Percentiles rank a stretch among this genome's conserved stretches.
Conservation (phyloP, 768 basidiomycete genomes). For the Zangia roseola region DNA sequence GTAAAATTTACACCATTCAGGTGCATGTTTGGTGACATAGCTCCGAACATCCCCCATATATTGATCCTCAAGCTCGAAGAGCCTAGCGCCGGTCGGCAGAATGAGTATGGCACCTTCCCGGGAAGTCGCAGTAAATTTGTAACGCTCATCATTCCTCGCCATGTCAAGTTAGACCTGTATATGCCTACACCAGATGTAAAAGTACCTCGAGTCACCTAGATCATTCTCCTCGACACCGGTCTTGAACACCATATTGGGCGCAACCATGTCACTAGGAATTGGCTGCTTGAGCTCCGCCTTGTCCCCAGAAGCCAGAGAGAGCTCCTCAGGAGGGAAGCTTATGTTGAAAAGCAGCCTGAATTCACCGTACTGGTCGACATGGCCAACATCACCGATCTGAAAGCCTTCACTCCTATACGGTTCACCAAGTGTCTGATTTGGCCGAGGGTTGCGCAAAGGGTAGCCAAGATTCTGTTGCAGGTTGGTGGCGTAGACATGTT, state of each 20-base stretch:
- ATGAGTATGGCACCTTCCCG: slow-evolving; percentile 27
- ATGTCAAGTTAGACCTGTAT: too few relatives aligned
- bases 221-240: too few relatives aligned
- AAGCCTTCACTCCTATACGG: slow-evolving; percentile 21
- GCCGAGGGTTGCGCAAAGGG: slow-evolving; percentile 31
- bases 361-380: slow-evolving; percentile 21
- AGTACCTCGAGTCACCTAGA: too few relatives aligned
- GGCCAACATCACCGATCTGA: slow-evolving; percentile 38
- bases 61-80: slow-evolving; percentile 17
- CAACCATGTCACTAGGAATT: too few relatives aligned
- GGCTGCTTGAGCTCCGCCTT: too few relatives aligned
- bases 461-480: not conserved
- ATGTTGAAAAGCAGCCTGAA: slow-evolving; percentile 37
- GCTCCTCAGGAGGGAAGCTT: too few relatives aligned
- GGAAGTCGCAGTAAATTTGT: not conserved
- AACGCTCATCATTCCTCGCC: not conserved
- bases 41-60: too few relatives aligned
- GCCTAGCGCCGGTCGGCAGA: slow-evolving; percentile 27
- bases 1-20: slow-evolving; percentile 26
- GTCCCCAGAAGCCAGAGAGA: too few relatives aligned
- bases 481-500: slow-evolving; percentile 11
- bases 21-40: slow-evolving; percentile 16
- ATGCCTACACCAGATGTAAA: too few relatives aligned
- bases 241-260: too few relatives aligned
- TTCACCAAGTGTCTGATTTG: slow-evolving; percentile 17